Conservation (phyloP, 2,329 filamentous ascomycete species). For the Ramichloridium luteum region DNA sequence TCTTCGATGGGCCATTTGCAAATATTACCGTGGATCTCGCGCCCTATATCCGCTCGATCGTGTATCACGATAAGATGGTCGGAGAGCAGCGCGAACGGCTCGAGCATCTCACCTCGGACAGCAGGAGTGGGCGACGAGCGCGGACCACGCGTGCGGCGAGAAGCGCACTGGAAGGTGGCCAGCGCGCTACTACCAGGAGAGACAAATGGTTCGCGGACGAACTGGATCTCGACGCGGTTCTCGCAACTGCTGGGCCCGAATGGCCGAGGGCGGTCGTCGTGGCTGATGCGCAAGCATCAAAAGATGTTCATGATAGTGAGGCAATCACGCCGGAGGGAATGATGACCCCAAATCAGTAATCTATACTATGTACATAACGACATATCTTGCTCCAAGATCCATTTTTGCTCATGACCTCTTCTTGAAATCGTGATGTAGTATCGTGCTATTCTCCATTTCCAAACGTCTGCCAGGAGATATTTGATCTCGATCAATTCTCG, state of each 20-base stretch:
- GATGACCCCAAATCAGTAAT: no score
- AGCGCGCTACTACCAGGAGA: conserved; percentile 51
- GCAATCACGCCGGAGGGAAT: no score
- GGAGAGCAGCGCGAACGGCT: conserved; percentile 54
- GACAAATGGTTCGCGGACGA: conserved; percentile 59
- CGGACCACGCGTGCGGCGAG: conserved; percentile 63
- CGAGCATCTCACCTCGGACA: conserved; percentile 48
- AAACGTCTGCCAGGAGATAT: no score
- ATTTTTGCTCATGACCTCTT: no score
- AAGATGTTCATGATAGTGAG: no score
- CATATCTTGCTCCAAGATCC: no score
- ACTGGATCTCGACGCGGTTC: conserved; percentile 48
- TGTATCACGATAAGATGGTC: conserved; percentile 59
- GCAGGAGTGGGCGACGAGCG: conserved; percentile 41
- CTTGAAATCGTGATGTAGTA: no score
- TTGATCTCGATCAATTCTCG: neutral
- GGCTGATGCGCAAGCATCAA: no score
- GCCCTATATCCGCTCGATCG: conserved; percentile 79
- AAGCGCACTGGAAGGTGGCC: conserved; percentile 58
- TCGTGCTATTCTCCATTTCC: no score
- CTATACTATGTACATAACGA: no score
- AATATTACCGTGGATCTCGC: conserved; percentile 66
- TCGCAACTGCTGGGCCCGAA: conserved; percentile 44
- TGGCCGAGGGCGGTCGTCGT: no score
- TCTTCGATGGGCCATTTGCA: conserved; percentile 59